These are phyloP conservation scores for Neolentinus lepideus DNA, from an alignment of 1,284 basidiomycete species.

Conservation along the genomic window DNA sequence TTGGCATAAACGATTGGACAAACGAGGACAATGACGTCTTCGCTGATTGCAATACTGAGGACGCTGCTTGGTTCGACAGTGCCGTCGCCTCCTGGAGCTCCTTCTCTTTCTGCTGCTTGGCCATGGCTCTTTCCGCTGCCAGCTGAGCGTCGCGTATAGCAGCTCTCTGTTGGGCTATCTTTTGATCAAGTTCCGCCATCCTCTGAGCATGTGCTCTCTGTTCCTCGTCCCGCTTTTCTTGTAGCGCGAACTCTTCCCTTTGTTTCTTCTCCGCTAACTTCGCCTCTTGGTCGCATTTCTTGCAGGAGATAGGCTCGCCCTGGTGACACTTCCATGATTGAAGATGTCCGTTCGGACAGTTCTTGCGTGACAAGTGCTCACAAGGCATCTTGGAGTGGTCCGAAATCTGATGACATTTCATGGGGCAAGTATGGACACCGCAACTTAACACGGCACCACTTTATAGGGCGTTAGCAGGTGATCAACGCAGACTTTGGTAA, in stretches of 20 bases:
- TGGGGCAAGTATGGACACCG: slow-evolving; percentile 40
- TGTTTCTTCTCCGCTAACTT: slow-evolving; percentile 25
- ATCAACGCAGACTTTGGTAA: slow-evolving; percentile 7
- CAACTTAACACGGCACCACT: slow-evolving; percentile 42
- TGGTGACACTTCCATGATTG: slow-evolving; percentile 28
- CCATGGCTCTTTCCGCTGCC: slow-evolving; percentile 20
- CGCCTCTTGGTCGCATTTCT: slow-evolving; percentile 21
- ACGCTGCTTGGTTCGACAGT: slow-evolving; percentile 5
- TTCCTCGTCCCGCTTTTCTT: slow-evolving; percentile 26
- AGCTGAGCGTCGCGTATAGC: slow-evolving; percentile 21
- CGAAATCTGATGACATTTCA: slow-evolving; percentile 45
- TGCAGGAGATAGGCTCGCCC: slow-evolving; percentile 22
- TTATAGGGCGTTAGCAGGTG: slow-evolving; percentile 1
- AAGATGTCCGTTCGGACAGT: slow-evolving; percentile 29
- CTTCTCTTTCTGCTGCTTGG: slow-evolving; percentile 22
- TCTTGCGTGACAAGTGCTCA: slow-evolving; percentile 16
- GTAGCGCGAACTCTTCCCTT: slow-evolving; percentile 19
- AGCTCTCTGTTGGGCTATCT: slow-evolving; percentile 16
- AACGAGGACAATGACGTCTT: background rate
- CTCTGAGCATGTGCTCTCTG: slow-evolving; percentile 22
- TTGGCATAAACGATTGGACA: background rate
- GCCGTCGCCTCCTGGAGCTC: slow-evolving; percentile 22
- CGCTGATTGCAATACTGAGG: background rate
- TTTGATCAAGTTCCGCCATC: slow-evolving; percentile 25
- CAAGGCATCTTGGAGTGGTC: slow-evolving; percentile 44